A percentile compares a stretch with the other conserved stretches of the same genome.
These are phyloP conservation scores for Fusarium abutilonis DNA, from an alignment of 2,329 filamentous ascomycete genomes.

Conservation along the genomic window DNA sequence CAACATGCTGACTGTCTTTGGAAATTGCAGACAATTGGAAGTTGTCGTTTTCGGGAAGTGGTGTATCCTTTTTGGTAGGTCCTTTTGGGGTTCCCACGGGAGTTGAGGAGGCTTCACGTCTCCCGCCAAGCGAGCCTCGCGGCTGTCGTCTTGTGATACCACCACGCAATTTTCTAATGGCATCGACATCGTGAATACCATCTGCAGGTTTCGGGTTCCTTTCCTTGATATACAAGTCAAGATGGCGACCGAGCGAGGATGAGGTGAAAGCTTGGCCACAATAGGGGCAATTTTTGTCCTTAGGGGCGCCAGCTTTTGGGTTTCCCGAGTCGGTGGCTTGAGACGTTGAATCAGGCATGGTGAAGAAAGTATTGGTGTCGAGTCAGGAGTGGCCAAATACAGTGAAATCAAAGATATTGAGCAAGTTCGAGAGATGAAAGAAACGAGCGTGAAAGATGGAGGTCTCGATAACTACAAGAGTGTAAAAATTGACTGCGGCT, in stretches of 20 bases:
- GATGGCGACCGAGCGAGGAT: conserved; percentile 89
- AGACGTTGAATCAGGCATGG: conserved; percentile 49
- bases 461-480: conserved; percentile 30
- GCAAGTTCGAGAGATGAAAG: conserved; percentile 16
- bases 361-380: conserved; percentile 16
- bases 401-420: neutral
- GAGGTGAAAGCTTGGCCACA: conserved; percentile 92
- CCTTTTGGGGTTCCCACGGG: conserved; percentile 62
- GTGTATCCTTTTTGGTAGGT: conserved; percentile 51
- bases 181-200: conserved; percentile 88
- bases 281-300: conserved; percentile 90
- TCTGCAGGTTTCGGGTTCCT: conserved; percentile 90
- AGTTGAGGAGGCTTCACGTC: conserved; percentile 69
- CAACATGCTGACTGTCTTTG: conserved; percentile 56
- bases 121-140: conserved; percentile 68
- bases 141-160: conserved; percentile 88
- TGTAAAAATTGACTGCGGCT: conserved; percentile 39
- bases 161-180: conserved; percentile 84
- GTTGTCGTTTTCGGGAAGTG: conserved; percentile 53
- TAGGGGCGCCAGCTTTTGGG: conserved; percentile 62
- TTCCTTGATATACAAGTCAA: conserved; percentile 92
- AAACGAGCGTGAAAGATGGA: conserved; percentile 29
- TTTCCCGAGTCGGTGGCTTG: conserved; percentile 53
- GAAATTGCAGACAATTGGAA: conserved; percentile 53
- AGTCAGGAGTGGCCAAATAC: conserved; percentile 18